phyloP scores from a whole-genome alignment of 495 filamentous ascomycete species.

The Clavariopsis aquatica region DNA sequence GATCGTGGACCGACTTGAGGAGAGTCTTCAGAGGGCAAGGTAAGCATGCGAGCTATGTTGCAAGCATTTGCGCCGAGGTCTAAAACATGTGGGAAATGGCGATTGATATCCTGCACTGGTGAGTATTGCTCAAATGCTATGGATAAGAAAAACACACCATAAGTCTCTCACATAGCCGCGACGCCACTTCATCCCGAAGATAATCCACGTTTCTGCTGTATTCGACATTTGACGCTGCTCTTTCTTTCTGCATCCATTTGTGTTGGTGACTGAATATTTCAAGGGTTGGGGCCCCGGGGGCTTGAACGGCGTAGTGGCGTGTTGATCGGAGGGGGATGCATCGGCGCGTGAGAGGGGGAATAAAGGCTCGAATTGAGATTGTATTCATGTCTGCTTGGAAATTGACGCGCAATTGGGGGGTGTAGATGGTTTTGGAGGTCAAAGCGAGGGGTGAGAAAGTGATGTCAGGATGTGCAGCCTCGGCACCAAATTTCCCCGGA shows the following conservation, averaged over 20 bases:
- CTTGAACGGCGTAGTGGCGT: constrained; percentile 72
- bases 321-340: constrained; percentile 19
- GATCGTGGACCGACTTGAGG: constrained; percentile 63
- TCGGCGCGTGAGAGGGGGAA: constrained; percentile 29
- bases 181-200: constrained; percentile 86
- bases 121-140: neutral
- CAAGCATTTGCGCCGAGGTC: constrained; percentile 95
- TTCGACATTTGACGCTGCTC: constrained; percentile 70
- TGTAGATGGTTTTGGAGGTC: neutral
- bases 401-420: neutral
- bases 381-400: constrained; percentile 11
- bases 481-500: constrained; percentile 20
- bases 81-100: constrained; percentile 77
- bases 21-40: constrained; percentile 56
- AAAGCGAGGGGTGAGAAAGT: too few relatives aligned
- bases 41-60: constrained; percentile 83
- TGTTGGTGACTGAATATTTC: constrained; percentile 87
- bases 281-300: constrained; percentile 70
- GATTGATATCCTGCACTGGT: constrained; percentile 76
- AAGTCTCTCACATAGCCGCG: constrained; percentile 80
- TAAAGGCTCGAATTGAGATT: constrained; percentile 31
- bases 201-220: constrained; percentile 81
- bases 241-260: constrained; percentile 89
- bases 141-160: constrained; percentile 57
- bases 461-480: constrained; percentile 16